Evolutionary conservation across 2,329 filamentous ascomycete genomes (phyloP).

Genomic region (Colletotrichum eremochloae): DNA sequence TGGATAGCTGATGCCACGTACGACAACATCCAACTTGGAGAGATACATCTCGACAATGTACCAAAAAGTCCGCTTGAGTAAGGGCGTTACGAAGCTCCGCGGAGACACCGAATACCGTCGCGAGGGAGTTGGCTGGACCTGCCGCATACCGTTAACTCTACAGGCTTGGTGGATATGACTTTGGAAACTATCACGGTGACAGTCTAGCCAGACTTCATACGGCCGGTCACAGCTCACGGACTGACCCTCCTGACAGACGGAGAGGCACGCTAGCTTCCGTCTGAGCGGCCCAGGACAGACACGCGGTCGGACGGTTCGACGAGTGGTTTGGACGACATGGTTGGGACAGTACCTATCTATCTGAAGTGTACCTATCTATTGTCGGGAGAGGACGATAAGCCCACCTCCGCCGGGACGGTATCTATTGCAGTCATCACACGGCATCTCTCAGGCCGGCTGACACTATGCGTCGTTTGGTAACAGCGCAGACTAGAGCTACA

Average conservation of each 20-base stretch:
- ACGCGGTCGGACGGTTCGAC: slow-evolving; percentile 32
- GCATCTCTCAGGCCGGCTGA: slow-evolving; percentile 8
- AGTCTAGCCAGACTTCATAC: slow-evolving; percentile 8
- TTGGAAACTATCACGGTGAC: slow-evolving; percentile 20
- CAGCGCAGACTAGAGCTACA: slow-evolving; percentile 12
- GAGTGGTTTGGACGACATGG: slow-evolving; percentile 26
- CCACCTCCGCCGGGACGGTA: slow-evolving; percentile 5
- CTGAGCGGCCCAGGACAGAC: slow-evolving; percentile 23
- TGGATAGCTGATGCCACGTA: slow-evolving; percentile 18
- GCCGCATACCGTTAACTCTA: slow-evolving; percentile 26
- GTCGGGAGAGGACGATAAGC: background rate
- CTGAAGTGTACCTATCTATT: background rate
- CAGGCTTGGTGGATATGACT: background rate
- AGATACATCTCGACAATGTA: slow-evolving; percentile 33
- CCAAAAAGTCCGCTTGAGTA: background rate
- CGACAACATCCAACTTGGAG: background rate
- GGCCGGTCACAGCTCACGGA: slow-evolving; percentile 22
- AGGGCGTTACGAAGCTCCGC: slow-evolving; percentile 3
- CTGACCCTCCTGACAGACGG: slow-evolving; percentile 18
- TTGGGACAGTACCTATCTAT: background rate
- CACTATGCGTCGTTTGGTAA: slow-evolving; percentile 14
- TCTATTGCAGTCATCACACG: slow-evolving; percentile 1
- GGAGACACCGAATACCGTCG: slow-evolving; percentile 8
- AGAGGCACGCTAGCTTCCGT: slow-evolving; percentile 34
- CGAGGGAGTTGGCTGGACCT: background rate